phyloP scores from a whole-genome alignment of 2,329 filamentous ascomycete genomes.

The Periconia digitata region DNA sequence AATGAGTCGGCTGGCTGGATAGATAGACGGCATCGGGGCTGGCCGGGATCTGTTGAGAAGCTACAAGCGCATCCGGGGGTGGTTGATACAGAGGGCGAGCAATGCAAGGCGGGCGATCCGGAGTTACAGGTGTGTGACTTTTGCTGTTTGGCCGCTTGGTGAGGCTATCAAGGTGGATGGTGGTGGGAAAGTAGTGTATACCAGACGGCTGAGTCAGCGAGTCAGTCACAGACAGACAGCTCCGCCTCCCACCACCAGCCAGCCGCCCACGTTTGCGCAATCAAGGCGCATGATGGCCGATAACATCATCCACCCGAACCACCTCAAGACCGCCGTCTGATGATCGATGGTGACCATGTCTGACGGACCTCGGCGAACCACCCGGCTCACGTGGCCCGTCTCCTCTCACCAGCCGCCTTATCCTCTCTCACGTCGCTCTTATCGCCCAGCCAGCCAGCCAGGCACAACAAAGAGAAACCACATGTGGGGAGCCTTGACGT shows the following conservation, averaged over 20 bases:
- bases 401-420: not conserved
- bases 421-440: slow-evolving; percentile 21
- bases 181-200: slow-evolving; percentile 7
- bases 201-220: slow-evolving; percentile 6
- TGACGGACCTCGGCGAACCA: slow-evolving; percentile 34
- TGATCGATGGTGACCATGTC: not conserved
- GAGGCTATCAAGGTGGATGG: slow-evolving; percentile 20
- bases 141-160: slow-evolving; percentile 25
- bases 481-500: slow-evolving; percentile 6
- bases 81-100: slow-evolving; percentile 29
- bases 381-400: slow-evolving; percentile 19
- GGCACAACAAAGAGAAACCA: slow-evolving; percentile 19
- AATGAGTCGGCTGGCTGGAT: not conserved
- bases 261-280: slow-evolving; percentile 34
- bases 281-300: slow-evolving; percentile 33
- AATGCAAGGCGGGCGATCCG: slow-evolving; percentile 6
- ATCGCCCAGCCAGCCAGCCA: slow-evolving; percentile 14
- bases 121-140: slow-evolving; percentile 25
- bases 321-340: not conserved
- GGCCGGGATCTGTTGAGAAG: slow-evolving; percentile 12
- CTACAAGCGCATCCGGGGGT: slow-evolving; percentile 24
- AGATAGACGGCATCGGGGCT: slow-evolving; percentile 4
- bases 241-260: slow-evolving; percentile 35
- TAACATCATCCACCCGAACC: slow-evolving; percentile 10
- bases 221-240: slow-evolving; percentile 11